phyloP scores from a whole-genome alignment of 2,329 filamentous ascomycete genomes.

The Pseudopyrenochaeta lycopersici region DNA sequence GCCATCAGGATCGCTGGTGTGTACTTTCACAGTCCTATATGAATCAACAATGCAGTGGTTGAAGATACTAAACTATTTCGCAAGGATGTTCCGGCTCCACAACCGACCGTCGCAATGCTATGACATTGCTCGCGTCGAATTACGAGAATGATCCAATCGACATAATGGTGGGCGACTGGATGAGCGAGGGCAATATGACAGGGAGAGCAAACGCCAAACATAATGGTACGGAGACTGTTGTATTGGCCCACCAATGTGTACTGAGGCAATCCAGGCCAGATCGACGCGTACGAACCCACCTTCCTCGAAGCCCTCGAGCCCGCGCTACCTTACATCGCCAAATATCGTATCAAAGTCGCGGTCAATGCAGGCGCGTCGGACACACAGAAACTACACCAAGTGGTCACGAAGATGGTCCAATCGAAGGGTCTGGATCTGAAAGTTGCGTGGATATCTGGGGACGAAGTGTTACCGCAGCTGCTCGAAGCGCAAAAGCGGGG shows the following conservation, averaged over 20 bases:
- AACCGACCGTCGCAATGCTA: conserved; percentile 44
- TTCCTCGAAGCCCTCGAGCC: conserved; percentile 61
- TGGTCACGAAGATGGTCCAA: conserved; percentile 35
- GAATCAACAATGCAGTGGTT: neutral
- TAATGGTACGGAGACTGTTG: conserved; percentile 22
- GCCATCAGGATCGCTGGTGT: conserved; percentile 33
- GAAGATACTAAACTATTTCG: neutral
- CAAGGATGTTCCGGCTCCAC: conserved; percentile 44
- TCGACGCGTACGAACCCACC: conserved; percentile 60
- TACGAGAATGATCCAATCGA: conserved; percentile 40
- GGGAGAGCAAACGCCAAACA: conserved; percentile 31
- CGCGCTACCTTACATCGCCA: conserved; percentile 45
- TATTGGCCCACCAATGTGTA: too few relatives aligned
- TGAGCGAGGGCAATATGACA: conserved; percentile 45
- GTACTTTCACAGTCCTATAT: neutral
- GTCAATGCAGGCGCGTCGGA: conserved; percentile 47
- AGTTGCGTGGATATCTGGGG: conserved; percentile 56
- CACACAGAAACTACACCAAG: conserved; percentile 35
- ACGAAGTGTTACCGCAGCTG: conserved; percentile 47
- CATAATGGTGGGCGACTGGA: conserved; percentile 44
- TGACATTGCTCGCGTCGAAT: conserved; percentile 38
- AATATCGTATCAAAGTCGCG: conserved; percentile 43
- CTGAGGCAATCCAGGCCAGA: conserved; percentile 21
- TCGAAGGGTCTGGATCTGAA: conserved; percentile 33
- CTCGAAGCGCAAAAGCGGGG: conserved; percentile 50